Evolutionary conservation across 192 early-diverging fungal genomes (phyloP).

Genomic region (Umbelopsis isabellina): DNA sequence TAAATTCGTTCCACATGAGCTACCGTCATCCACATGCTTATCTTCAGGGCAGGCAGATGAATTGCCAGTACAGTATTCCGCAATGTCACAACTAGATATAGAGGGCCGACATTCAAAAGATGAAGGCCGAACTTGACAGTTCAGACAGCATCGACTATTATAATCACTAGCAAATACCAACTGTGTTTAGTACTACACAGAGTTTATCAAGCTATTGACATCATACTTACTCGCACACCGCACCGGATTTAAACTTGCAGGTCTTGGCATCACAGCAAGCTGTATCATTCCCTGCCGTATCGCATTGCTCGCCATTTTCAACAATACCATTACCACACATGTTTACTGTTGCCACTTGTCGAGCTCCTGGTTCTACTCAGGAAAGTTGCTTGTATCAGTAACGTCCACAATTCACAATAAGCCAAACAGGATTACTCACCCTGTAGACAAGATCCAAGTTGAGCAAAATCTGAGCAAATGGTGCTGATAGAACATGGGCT

Average conservation of each 20-base stretch:
- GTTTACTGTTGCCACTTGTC: conserved; percentile 45
- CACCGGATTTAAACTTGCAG: conserved; percentile 77
- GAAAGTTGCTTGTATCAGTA: background rate
- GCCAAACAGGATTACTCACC: conserved; percentile 16
- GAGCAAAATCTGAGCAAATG: conserved; percentile 50
- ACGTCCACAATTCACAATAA: conserved; percentile 19
- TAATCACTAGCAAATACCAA: conserved; percentile 53
- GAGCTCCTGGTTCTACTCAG: conserved; percentile 40
- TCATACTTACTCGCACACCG: conserved; percentile 64
- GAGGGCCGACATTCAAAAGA: conserved; percentile 73
- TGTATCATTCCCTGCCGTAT: conserved; percentile 78
- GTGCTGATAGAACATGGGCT: conserved; percentile 63
- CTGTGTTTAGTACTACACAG: background rate
- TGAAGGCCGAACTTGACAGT: conserved; percentile 63
- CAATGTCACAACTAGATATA: conserved; percentile 78
- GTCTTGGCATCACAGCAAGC: conserved; percentile 83
- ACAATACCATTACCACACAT: conserved; percentile 96
- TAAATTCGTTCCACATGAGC: conserved; percentile 59
- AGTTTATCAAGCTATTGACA: background rate
- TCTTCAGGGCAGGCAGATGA: conserved; percentile 74
- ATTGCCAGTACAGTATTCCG: conserved; percentile 77
- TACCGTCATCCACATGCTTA: conserved; percentile 64
- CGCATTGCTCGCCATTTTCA: conserved; percentile 90
- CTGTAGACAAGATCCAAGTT: conserved; percentile 34
- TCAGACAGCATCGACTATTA: conserved; percentile 83